phyloP scores from a whole-genome alignment of 2,329 filamentous ascomycete genomes.

The Penicillium sp. region DNA sequence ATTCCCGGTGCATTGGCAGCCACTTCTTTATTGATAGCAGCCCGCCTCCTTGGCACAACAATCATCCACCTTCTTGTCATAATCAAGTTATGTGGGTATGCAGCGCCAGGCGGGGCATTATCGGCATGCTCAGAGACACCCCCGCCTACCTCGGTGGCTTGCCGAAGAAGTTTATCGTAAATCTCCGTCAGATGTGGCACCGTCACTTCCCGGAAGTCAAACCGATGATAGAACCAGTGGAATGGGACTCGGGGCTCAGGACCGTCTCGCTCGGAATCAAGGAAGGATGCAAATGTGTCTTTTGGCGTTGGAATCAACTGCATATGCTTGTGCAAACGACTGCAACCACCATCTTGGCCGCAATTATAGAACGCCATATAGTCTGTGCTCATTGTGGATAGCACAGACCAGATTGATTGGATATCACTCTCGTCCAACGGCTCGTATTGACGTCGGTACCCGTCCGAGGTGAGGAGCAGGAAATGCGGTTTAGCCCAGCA shows the following conservation, averaged over 20 bases:
- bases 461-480: slow-evolving; percentile 4
- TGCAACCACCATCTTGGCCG: slow-evolving; percentile 7
- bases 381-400: slow-evolving; percentile 3
- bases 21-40: neutral
- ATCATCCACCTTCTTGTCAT: slow-evolving; percentile 4
- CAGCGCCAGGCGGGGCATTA: neutral
- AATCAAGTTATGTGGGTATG: slow-evolving; percentile 5
- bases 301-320: slow-evolving; percentile 1
- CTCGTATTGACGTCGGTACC: neutral
- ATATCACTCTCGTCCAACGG: neutral
- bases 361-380: slow-evolving; percentile 4
- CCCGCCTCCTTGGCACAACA: neutral
- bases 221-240: neutral
- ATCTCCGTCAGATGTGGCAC: neutral
- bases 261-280: neutral
- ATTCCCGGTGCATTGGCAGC: neutral
- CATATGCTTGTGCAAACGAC: slow-evolving; percentile 6
- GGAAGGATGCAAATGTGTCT: neutral
- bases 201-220: neutral
- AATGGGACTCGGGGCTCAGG: neutral
- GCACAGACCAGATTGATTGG: neutral
- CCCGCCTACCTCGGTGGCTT: neutral
- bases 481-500: slow-evolving; percentile 5
- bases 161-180: neutral
- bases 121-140: neutral